phyloP scores from a whole-genome alignment of 495 filamentous ascomycete genomes.

The Aspergillus saccharolyticus region DNA sequence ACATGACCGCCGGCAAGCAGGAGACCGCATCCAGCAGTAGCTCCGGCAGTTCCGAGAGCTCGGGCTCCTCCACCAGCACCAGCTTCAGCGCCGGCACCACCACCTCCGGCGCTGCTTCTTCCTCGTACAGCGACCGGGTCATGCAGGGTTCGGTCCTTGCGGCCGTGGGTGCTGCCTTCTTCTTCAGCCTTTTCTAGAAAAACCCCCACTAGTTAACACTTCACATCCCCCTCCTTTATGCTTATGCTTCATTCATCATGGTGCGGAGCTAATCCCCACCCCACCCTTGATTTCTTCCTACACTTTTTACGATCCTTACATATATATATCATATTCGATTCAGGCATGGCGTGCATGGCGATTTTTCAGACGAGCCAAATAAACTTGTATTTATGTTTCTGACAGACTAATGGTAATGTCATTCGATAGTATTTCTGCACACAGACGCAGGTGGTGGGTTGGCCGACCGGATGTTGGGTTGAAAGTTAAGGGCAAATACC shows the following conservation, averaged over 20 bases:
- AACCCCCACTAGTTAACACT: too few relatives aligned
- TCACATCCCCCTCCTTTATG: too few relatives aligned
- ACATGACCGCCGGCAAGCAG: slow-evolving; percentile 49
- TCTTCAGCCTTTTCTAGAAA: slow-evolving; percentile 52
- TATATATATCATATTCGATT: background rate
- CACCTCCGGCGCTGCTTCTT: slow-evolving; percentile 32
- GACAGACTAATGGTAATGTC: slow-evolving; percentile 1
- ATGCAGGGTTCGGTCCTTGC: slow-evolving; percentile 53
- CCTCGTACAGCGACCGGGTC: slow-evolving; percentile 38
- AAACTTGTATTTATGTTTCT: background rate
- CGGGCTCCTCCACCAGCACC: slow-evolving; percentile 19
- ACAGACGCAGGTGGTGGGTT: too few relatives aligned
- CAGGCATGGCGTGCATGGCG: too few relatives aligned
- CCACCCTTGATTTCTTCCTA: background rate
- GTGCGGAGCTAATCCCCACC: background rate
- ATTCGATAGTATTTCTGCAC: too few relatives aligned
- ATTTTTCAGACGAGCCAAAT: too few relatives aligned
- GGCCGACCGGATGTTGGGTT: too few relatives aligned
- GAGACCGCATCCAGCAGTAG: background rate
- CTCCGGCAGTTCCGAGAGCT: background rate
- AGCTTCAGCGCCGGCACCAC: slow-evolving; percentile 24
- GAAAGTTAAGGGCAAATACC: too few relatives aligned
- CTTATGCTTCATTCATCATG: too few relatives aligned
- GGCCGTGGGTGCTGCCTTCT: slow-evolving; percentile 49
- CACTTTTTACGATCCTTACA: background rate